A percentile compares a stretch with the other conserved stretches of the same genome.
Evolutionary conservation across 2,329 filamentous ascomycete genomes (phyloP).

Genomic region (Alternaria triticimaculans): DNA sequence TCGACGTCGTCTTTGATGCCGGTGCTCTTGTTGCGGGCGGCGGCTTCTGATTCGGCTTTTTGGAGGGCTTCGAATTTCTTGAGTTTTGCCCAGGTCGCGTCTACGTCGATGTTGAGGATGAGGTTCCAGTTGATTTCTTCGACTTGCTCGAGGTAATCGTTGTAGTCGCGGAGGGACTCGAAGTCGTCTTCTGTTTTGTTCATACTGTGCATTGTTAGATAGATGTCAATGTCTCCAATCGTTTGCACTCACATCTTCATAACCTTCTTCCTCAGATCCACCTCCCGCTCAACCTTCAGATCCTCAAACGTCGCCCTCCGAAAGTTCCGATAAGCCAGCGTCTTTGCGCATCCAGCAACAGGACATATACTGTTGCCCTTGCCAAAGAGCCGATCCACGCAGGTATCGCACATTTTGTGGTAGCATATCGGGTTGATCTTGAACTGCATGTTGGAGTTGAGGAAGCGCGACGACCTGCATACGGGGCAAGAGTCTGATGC

Average conservation of each 20-base stretch:
- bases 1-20: constrained; percentile 15
- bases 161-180: constrained; percentile 80
- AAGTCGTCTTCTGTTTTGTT: constrained; percentile 93
- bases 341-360: constrained; percentile 85
- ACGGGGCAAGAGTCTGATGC: constrained; percentile 84
- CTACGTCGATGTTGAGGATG: constrained; percentile 72
- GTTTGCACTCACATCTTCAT: constrained; percentile 47
- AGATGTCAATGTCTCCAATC: no score
- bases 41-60: constrained; percentile 57
- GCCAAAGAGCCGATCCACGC: constrained; percentile 92
- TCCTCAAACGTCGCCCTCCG: constrained; percentile 89
- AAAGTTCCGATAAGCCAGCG: constrained; percentile 83
- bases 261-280: constrained; percentile 85
- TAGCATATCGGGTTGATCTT: constrained; percentile 98
- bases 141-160: constrained; percentile 92
- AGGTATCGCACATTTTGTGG: constrained; percentile 97
- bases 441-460: constrained; percentile 92
- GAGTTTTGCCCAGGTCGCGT: constrained; percentile 67
- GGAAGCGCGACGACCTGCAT: constrained; percentile 95
- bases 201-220: constrained; percentile 63
- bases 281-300: constrained; percentile 85
- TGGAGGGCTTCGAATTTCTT: constrained; percentile 76
- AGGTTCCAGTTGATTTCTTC: constrained; percentile 91
- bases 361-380: constrained; percentile 92
- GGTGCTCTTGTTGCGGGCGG: constrained; percentile 68